Evolutionary conservation across 306 rosid species (phyloP).

Genomic region (Citrullus amarus): DNA sequence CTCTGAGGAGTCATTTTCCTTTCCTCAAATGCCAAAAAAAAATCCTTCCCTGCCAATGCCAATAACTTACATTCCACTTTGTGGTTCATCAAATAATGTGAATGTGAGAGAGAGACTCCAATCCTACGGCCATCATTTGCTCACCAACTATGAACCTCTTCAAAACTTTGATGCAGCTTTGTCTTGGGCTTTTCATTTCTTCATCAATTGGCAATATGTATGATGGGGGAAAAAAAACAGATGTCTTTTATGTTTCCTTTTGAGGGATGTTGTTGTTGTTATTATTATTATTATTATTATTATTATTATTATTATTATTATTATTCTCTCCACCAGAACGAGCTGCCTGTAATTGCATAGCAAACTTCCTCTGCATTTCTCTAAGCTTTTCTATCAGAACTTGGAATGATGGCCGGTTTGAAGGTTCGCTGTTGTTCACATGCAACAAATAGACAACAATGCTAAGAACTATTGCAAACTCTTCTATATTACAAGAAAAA

Average conservation of each 20-base stretch:
- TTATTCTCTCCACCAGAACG: conserved; percentile 38
- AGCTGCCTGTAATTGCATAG: conserved; percentile 68
- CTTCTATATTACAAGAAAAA: too few species aligned
- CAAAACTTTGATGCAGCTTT: background rate
- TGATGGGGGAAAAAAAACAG: background rate
- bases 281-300: conserved; percentile 2
- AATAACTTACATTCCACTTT: background rate
- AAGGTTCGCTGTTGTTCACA: conserved; percentile 50
- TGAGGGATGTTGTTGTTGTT: conserved; percentile 16
- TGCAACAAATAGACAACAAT: background rate
- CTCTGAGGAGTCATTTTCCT: background rate
- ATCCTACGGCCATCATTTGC: background rate
- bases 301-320: conserved; percentile 7
- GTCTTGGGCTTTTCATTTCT: background rate
- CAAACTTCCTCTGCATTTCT: conserved; percentile 56
- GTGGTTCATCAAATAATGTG: background rate
- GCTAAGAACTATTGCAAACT: background rate
- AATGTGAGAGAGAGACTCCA: too few species aligned
- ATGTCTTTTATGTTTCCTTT: conserved; percentile 37
- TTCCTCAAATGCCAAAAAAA: background rate
- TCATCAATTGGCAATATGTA: background rate
- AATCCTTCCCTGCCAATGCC: background rate
- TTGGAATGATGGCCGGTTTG: conserved; percentile 71
- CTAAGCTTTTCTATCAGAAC: conserved; percentile 61
- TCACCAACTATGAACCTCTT: background rate